Percentiles rank a stretch among this genome's conserved stretches.
Conservation (phyloP, 352 stramenopile genomes). For the Pythium aphanidermatum region DNA sequence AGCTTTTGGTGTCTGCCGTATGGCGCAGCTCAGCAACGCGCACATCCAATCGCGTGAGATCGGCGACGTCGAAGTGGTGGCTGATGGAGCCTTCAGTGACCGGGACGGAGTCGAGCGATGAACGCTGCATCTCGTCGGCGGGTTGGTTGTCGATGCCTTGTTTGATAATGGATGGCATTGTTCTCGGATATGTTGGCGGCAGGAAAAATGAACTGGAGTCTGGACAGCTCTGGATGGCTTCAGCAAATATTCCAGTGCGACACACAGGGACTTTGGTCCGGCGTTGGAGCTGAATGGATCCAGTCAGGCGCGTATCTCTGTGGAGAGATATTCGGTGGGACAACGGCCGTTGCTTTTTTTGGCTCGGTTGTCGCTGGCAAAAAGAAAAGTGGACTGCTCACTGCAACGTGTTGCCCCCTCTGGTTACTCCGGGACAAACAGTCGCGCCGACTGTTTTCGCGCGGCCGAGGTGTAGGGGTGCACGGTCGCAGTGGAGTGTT, state of each 20-base stretch:
- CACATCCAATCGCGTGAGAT: slow-evolving; percentile 51
- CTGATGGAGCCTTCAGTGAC: too few species aligned
- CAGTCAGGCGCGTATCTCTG: too few species aligned
- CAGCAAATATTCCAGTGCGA: slow-evolving; percentile 11
- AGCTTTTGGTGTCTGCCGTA: slow-evolving; percentile 41
- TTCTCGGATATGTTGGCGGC: slow-evolving; percentile 7
- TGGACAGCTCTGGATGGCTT: slow-evolving; percentile 11
- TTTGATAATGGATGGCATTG: slow-evolving; percentile 3
- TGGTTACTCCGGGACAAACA: not conserved
- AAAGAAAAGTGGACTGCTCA: not conserved
- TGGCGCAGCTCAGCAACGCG: slow-evolving; percentile 49
- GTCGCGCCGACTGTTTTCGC: not conserved
- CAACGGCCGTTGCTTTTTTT: too few species aligned
- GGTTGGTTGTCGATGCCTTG: slow-evolving; percentile 8
- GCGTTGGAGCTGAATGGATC: too few species aligned
- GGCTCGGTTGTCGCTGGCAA: not conserved
- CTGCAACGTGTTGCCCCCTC: too few species aligned
- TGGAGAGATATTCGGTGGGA: too few species aligned
- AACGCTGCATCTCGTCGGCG: too few species aligned
- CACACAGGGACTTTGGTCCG: slow-evolving; percentile 5
- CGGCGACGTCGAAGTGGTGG: slow-evolving; percentile 19
- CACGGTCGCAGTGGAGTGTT: not conserved
- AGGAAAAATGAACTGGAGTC: not conserved
- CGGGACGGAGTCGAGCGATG: too few species aligned
- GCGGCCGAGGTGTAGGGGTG: slow-evolving; percentile 11